Evolutionary conservation across 495 filamentous ascomycete species (phyloP).

Genomic region (Hypoxylon trugodes): DNA sequence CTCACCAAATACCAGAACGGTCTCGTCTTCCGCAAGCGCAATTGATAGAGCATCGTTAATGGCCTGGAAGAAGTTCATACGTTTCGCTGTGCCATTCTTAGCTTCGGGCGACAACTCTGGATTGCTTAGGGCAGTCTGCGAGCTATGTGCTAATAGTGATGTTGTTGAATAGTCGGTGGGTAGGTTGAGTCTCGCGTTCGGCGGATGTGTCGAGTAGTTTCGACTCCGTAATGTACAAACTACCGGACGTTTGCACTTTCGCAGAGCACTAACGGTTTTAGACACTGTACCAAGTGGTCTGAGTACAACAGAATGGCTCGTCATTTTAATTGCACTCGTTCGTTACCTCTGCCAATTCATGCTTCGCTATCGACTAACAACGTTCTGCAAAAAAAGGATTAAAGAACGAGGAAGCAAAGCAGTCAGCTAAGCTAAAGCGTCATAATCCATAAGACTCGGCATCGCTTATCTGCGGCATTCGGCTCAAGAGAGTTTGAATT

Average conservation of each 20-base stretch:
- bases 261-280: constrained; percentile 1
- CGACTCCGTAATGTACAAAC: constrained; percentile 7
- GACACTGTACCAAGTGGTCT: constrained; percentile 31
- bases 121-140: constrained; percentile 72
- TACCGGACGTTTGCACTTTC: constrained; percentile 8
- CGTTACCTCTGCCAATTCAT: constrained; percentile 31
- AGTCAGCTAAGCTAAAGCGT: constrained; percentile 27
- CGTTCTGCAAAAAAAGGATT: constrained; percentile 5
- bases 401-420: constrained; percentile 4
- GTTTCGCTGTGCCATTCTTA: constrained; percentile 74
- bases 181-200: constrained; percentile 74
- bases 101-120: constrained; percentile 70
- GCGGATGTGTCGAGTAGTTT: constrained; percentile 58
- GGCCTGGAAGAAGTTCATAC: constrained; percentile 90
- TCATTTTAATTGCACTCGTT: constrained; percentile 9
- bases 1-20: constrained; percentile 92
- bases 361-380: not conserved
- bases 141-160: constrained; percentile 79
- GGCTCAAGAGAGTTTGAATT: not conserved
- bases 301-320: constrained; percentile 30
- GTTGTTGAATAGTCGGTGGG: constrained; percentile 89
- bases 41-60: constrained; percentile 88
- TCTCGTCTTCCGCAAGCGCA: constrained; percentile 83
- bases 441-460: constrained; percentile 22
- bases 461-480: constrained; percentile 47